A percentile compares a stretch with the other conserved stretches of the same genome.
These are phyloP conservation scores for Gaeumannomyces tritici DNA, from an alignment of 2,329 filamentous ascomycete genomes.

Conservation along the genomic window DNA sequence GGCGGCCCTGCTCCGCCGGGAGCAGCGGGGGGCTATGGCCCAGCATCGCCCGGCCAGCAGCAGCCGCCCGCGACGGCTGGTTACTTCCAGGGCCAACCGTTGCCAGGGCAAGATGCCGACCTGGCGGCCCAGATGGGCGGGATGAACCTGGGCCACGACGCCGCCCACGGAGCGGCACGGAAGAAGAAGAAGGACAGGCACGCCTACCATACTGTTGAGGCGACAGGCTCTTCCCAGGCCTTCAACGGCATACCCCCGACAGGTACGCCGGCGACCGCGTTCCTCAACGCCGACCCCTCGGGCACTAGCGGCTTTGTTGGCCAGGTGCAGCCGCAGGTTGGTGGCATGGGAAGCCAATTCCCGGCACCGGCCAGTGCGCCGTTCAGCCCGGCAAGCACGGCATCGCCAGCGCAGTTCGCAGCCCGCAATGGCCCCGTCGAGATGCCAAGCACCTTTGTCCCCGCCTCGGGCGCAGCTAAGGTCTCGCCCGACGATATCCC, in stretches of 20 bases:
- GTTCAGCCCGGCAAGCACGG: constrained; percentile 35
- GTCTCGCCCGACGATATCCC: constrained; percentile 91
- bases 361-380: constrained; percentile 45
- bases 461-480: constrained; percentile 58
- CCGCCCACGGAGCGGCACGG: constrained; percentile 37
- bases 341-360: constrained; percentile 42
- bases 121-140: constrained; percentile 69
- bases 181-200: constrained; percentile 93
- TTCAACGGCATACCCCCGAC: constrained; percentile 59
- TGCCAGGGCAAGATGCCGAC: constrained; percentile 29
- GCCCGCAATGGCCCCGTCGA: constrained; percentile 24
- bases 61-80: constrained; percentile 15
- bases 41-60: constrained; percentile 12
- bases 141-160: constrained; percentile 54
- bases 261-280: constrained; percentile 44
- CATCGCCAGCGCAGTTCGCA: constrained; percentile 34
- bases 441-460: constrained; percentile 28
- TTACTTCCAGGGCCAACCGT: constrained; percentile 23
- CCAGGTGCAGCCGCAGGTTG: constrained; percentile 27
- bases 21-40: constrained; percentile 13
- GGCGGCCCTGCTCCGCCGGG: constrained; percentile 20
- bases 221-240: constrained; percentile 55
- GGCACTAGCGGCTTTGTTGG: constrained; percentile 33
- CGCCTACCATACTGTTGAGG: constrained; percentile 80
- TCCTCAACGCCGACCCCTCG: constrained; percentile 45